phyloP scores from a whole-genome alignment of 345 rosid genomes.

The Eucalyptus sp. region DNA sequence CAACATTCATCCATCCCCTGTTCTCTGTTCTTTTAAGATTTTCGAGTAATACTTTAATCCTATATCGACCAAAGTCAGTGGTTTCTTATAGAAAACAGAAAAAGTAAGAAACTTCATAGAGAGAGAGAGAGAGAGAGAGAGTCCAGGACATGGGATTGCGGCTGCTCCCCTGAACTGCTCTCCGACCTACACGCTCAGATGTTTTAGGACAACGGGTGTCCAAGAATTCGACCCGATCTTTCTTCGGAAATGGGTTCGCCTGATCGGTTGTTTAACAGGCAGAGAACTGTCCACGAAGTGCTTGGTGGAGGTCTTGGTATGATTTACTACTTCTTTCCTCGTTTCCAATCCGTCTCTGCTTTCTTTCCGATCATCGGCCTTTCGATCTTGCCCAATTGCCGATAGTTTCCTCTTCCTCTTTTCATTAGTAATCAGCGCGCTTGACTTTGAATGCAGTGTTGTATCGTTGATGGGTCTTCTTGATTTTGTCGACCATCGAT shows the following conservation, averaged over 20 bases:
- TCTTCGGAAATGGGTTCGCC: conserved; percentile 44
- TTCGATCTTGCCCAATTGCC: neutral
- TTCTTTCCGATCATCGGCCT: neutral
- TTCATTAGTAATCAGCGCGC: neutral
- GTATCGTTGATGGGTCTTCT: neutral
- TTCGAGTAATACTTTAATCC: neutral
- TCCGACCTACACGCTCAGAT: neutral
- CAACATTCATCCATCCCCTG: neutral
- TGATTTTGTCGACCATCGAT: neutral
- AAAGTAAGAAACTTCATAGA: neutral
- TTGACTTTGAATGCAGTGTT: neutral
- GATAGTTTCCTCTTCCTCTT: neutral
- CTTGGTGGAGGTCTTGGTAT: conserved; percentile 79
- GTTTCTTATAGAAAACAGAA: neutral
- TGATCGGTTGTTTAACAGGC: conserved; percentile 51
- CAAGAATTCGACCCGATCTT: neutral
- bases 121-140: neutral
- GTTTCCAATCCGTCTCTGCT: neutral
- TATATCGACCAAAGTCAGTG: neutral
- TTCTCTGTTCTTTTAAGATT: neutral
- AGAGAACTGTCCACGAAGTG: conserved; percentile 60
- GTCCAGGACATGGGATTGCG: neutral
- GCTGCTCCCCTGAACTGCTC: neutral
- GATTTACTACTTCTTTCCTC: neutral
- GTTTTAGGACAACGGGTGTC: neutral